Conservation (phyloP, 257 asterid genomes). For the Parsonsia alboflavescens region DNA sequence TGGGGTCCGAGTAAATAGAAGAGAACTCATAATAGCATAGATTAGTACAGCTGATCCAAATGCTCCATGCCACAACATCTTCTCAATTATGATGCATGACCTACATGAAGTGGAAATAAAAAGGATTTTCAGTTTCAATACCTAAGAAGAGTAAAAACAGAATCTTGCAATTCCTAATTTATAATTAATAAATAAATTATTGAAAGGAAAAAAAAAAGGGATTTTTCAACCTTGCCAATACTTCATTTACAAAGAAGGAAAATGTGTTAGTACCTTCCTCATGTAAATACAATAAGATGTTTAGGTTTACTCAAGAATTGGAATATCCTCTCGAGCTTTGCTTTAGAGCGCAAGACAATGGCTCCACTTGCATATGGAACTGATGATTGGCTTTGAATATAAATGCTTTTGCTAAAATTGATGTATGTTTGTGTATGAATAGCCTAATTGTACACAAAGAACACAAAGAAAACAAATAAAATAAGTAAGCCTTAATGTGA, state of each 20-base stretch:
- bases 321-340: conserved; percentile 29
- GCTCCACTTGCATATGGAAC: conserved; percentile 37
- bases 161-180: too few species aligned
- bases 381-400: conserved; percentile 31
- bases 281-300: conserved; percentile 44
- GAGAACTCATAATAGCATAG: background rate
- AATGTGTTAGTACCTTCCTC: too few species aligned
- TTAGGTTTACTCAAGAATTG: conserved; percentile 40
- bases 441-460: conserved; percentile 26
- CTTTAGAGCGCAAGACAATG: conserved; percentile 35
- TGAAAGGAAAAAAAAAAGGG: background rate
- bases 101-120: too few species aligned
- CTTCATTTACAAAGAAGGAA: too few species aligned
- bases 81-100: too few species aligned
- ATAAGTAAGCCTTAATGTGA: too few species aligned
- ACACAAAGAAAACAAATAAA: too few species aligned
- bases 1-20: background rate
- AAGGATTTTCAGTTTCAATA: too few species aligned
- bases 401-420: conserved; percentile 37
- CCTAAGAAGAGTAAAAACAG: too few species aligned
- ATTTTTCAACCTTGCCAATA: background rate
- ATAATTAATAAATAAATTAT: background rate
- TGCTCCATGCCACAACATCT: too few species aligned
- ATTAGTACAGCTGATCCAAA: conserved; percentile 5
- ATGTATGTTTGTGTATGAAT: too few species aligned